Evolutionary conservation across 2,329 filamentous ascomycete genomes (phyloP).

Genomic region (Chaetomium strumarium): DNA sequence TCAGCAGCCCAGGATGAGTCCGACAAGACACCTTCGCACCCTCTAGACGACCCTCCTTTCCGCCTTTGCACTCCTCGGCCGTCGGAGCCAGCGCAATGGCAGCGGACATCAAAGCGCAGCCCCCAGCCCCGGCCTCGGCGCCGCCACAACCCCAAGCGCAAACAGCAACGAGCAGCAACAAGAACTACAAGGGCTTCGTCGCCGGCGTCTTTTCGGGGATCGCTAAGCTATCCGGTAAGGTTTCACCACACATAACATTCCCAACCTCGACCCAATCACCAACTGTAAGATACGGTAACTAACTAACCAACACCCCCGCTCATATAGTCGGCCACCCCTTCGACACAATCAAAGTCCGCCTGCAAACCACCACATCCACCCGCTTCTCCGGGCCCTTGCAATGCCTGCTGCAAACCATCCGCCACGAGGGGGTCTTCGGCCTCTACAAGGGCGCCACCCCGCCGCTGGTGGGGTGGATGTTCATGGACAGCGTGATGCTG

Average conservation of each 20-base stretch:
- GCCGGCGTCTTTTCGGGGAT: constrained; percentile 94
- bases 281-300: too few species aligned
- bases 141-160: constrained; percentile 8
- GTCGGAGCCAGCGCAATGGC: constrained; percentile 12
- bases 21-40: background rate
- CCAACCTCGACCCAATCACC: background rate
- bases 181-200: constrained; percentile 91
- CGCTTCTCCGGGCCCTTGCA: constrained; percentile 84
- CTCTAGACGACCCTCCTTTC: background rate
- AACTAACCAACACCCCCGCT: too few species aligned
- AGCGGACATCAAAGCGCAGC: constrained; percentile 3
- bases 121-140: constrained; percentile 8
- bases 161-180: constrained; percentile 25
- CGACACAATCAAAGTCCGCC: constrained; percentile 92
- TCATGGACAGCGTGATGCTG: constrained; percentile 90
- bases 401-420: constrained; percentile 76
- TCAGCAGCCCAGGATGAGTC: background rate
- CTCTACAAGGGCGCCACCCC: constrained; percentile 94
- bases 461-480: constrained; percentile 94
- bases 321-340: constrained; percentile 67
- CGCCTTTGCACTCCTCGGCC: background rate
- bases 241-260: constrained; percentile 25
- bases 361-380: constrained; percentile 73
- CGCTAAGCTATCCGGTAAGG: constrained; percentile 77
- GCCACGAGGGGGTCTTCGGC: constrained; percentile 76